phyloP scores from a whole-genome alignment of 179 eudicot genomes.

The Silene coronaria region DNA sequence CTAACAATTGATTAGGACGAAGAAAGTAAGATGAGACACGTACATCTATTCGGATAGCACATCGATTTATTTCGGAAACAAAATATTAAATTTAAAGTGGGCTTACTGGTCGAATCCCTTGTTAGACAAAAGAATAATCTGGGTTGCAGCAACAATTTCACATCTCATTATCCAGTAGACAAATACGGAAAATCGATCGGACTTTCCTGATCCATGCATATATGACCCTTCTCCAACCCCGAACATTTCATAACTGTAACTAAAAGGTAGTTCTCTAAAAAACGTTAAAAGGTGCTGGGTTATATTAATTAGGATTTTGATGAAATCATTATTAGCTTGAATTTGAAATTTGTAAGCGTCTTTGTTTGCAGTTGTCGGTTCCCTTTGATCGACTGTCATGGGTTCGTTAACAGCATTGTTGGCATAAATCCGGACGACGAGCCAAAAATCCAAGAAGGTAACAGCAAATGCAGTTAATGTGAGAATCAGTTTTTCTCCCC shows the following conservation, averaged over 20 bases:
- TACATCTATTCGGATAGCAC: no score
- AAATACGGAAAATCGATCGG: no score
- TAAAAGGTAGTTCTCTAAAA: not conserved
- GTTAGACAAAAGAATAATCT: no score
- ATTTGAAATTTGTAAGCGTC: not conserved
- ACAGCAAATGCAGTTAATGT: not conserved
- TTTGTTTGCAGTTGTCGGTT: not conserved
- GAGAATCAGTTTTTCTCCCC: not conserved
- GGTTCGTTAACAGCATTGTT: not conserved
- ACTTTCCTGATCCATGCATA: no score
- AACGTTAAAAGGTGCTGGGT: not conserved
- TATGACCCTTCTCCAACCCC: no score
- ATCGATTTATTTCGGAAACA: no score
- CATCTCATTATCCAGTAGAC: no score
- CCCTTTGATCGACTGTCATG: not conserved
- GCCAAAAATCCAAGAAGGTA: not conserved
- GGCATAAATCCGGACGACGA: not conserved
- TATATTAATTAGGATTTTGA: not conserved
- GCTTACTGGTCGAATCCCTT: no score
- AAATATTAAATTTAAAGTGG: no score
- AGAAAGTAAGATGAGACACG: no score
- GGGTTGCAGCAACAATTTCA: no score
- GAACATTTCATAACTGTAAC: not conserved
- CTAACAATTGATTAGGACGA: no score
- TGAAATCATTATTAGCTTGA: not conserved